These are phyloP conservation scores for Crithidia acanthocephali DNA, from an alignment of 208 protist genomes.

Conservation along the genomic window DNA sequence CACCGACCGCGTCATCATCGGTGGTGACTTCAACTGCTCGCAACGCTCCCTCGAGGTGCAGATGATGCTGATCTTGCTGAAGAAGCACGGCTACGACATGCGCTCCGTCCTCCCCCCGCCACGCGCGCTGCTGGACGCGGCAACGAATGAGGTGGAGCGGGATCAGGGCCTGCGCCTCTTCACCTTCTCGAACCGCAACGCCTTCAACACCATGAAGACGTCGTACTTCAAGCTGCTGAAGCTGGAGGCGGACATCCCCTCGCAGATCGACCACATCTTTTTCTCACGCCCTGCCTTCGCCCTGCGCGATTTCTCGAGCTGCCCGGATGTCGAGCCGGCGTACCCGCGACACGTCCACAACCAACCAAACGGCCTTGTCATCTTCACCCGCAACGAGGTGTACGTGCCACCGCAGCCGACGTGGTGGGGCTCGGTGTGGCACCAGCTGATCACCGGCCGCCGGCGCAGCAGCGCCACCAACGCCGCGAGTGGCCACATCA, in stretches of 20 bases:
- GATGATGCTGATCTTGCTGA: conserved; percentile 77
- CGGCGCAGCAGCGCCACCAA: background rate
- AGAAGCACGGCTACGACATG: conserved; percentile 68
- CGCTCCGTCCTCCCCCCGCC: conserved; percentile 67
- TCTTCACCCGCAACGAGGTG: conserved; percentile 79
- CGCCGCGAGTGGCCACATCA: background rate
- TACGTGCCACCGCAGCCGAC: conserved; percentile 23
- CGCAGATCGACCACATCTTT: conserved; percentile 91
- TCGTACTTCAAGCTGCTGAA: conserved; percentile 83
- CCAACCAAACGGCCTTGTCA: conserved; percentile 64
- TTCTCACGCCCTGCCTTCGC: conserved; percentile 52
- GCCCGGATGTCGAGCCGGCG: conserved; percentile 57
- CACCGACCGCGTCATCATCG: conserved; percentile 76
- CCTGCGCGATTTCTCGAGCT: conserved; percentile 66
- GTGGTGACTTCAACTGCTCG: conserved; percentile 87
- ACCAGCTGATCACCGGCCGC: conserved; percentile 28
- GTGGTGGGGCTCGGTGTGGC: conserved; percentile 21
- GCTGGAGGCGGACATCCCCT: conserved; percentile 70
- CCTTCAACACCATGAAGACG: conserved; percentile 76
- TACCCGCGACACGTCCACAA: conserved; percentile 46
- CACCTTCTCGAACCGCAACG: conserved; percentile 80
- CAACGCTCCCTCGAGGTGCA: conserved; percentile 85
- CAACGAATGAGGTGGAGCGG: conserved; percentile 20
- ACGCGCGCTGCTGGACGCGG: conserved; percentile 24
- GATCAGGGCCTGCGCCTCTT: conserved; percentile 36